These are phyloP conservation scores for Penicillium sp. DNA, from an alignment of 2,329 filamentous ascomycete genomes.

Conservation along the genomic window DNA sequence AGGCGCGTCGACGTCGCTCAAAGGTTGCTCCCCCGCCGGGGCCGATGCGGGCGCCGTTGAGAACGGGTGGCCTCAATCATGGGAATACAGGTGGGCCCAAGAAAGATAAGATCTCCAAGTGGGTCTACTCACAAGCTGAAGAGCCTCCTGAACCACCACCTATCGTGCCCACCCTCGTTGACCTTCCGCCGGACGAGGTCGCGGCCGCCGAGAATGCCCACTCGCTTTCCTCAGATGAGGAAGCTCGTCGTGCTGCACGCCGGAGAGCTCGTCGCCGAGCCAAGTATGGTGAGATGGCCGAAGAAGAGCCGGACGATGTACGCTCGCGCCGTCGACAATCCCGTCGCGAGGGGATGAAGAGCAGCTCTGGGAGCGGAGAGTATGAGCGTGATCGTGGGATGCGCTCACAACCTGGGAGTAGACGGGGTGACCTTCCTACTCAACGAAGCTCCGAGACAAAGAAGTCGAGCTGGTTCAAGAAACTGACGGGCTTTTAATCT, in stretches of 20 bases:
- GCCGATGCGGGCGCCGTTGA: conserved; percentile 23
- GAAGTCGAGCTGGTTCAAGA: conserved; percentile 41
- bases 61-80: conserved; percentile 29
- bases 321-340: conserved; percentile 30
- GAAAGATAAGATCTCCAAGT: conserved; percentile 46
- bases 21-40: conserved; percentile 19
- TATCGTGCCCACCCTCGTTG: conserved; percentile 42
- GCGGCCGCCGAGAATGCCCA: conserved; percentile 27
- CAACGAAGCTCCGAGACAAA: conserved; percentile 27
- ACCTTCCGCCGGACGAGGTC: conserved; percentile 31
- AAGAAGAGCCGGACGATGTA: conserved; percentile 36
- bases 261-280: conserved; percentile 36
- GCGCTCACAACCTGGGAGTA: conserved; percentile 23
- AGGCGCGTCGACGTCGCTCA: conserved; percentile 33
- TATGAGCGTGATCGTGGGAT: conserved; percentile 34
- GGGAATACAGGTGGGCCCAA: conserved; percentile 9
- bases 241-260: conserved; percentile 34
- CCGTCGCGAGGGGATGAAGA: conserved; percentile 31
- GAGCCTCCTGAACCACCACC: conserved; percentile 46
- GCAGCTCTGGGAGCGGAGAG: conserved; percentile 38
- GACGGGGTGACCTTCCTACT: conserved; percentile 20
- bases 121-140: conserved; percentile 44
- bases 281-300: conserved; percentile 31
- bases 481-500: conserved; percentile 32
- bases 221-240: conserved; percentile 40